Evolutionary conservation across 23 red algal genomes (phyloP).

Genomic region (Gracilaria gracilis): DNA sequence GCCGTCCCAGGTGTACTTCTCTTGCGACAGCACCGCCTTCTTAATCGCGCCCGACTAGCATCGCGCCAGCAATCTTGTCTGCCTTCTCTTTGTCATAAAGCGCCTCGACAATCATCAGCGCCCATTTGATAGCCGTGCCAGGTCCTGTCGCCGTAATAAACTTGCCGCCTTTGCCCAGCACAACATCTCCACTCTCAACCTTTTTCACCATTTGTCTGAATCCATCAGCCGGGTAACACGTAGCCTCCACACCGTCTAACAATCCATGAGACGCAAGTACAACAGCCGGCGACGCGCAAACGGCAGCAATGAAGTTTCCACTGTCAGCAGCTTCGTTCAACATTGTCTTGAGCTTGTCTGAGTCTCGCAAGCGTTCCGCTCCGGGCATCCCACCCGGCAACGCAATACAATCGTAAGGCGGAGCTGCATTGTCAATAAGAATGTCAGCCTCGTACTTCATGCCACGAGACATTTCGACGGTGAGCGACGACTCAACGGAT

Average conservation of each 20-base stretch:
- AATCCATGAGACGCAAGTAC: constrained; percentile 81
- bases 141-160: constrained; percentile 91
- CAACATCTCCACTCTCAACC: constrained; percentile 68
- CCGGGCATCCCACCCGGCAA: constrained; percentile 94
- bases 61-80: constrained; percentile 76
- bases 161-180: constrained; percentile 68
- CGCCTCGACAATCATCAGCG: constrained; percentile 80
- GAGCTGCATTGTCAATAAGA: constrained; percentile 46
- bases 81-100: constrained; percentile 80
- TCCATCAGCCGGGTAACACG: constrained; percentile 86
- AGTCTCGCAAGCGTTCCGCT: constrained; percentile 83
- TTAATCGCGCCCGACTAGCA: constrained; percentile 63
- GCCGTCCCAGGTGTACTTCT: no score
- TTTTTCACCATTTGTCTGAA: constrained; percentile 81
- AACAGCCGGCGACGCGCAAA: constrained; percentile 96
- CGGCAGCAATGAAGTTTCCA: constrained; percentile 74
- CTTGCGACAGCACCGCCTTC: not conserved
- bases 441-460: constrained; percentile 85
- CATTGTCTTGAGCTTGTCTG: constrained; percentile 43
- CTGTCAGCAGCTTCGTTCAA: constrained; percentile 56
- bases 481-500: constrained; percentile 76
- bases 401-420: constrained; percentile 77
- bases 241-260: constrained; percentile 79
- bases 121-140: constrained; percentile 91
- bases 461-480: constrained; percentile 80